Evolutionary conservation across 495 filamentous ascomycete species (phyloP), one percentile per base, ranked within the genome.

Genomic region (Friedmanniomyces simplex): DNA sequence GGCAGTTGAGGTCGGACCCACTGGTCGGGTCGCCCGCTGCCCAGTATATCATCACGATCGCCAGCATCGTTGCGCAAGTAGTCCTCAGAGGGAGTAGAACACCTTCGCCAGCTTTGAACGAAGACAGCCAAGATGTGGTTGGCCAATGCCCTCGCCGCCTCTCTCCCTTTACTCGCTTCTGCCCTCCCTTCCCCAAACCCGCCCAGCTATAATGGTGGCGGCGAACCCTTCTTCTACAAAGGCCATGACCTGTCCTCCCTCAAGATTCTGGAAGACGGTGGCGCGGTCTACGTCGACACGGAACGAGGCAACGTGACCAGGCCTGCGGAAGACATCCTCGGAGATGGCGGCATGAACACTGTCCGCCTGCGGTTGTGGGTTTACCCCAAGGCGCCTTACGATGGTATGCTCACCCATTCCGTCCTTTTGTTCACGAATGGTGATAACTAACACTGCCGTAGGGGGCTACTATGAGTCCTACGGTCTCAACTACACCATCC

Each of bases 271-370:
- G 68, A 72, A 55, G 64, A 71, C 34, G 57, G 57, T 13, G 71
- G 70, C 1, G 61, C 50, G 34, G 65, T 69, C 20, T 74, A 64
- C 62, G 70, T 68, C 51, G 72, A 74, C 58, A 71, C 67, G 0
- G 36, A 61, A 12, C 59, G 60, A 4, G 45, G 64, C 21, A 72
- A 74, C 55, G 21, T 54, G 36, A 74, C 71, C 8, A 39, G 69
- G 20, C 62, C 65, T 0, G 72, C 65, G 6, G 72, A 73, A 45
- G 71, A 66, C 25, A 74, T 74, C 39, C 66, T 73, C 0, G 69
- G 64, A 5, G 69, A 72, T 63, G 71, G 71, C 21, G 72, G 71
- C 20, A 74, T 74, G 72, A 72, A 73, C 45, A 43, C 25, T 24
- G 55, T 57, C 7, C 43, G 55, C 6, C 47, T 57, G 3, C 26